A percentile compares a stretch with the other conserved stretches of the same genome.
Conservation (phyloP, 192 early-diverging fungal species). For the Gigaspora rosea region DNA sequence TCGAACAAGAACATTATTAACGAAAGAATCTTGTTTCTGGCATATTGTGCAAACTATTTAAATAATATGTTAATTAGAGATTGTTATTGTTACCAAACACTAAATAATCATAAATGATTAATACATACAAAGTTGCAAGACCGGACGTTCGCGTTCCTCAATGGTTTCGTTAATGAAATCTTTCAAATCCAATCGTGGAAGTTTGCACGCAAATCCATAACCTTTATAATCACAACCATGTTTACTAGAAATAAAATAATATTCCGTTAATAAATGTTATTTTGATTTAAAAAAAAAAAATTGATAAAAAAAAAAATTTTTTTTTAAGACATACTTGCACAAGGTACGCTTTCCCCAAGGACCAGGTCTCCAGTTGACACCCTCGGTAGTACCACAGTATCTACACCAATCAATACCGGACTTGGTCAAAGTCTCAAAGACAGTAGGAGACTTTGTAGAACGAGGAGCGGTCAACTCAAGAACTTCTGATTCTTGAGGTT, state of each 20-base stretch:
- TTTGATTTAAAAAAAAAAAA: not conserved
- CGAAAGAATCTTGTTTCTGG: conserved; percentile 64
- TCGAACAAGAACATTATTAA: conserved; percentile 66
- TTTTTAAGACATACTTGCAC: conserved; percentile 73
- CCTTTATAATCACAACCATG: conserved; percentile 96
- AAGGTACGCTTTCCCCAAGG: conserved; percentile 94
- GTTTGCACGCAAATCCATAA: conserved; percentile 88
- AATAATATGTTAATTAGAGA: not conserved
- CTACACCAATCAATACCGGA: conserved; percentile 83
- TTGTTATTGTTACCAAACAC: not conserved
- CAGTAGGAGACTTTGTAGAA: conserved; percentile 49
- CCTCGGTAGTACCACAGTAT: conserved; percentile 89
- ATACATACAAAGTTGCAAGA: conserved; percentile 79
- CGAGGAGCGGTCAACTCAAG: conserved; percentile 4
- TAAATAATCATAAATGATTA: no score
- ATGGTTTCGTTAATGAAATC: conserved; percentile 75
- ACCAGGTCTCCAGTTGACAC: conserved; percentile 88
- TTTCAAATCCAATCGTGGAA: conserved; percentile 81
- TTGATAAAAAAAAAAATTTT: not conserved
- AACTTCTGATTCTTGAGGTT: conserved; percentile 16
- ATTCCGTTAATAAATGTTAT: conserved; percentile 5
- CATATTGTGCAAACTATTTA: conserved; percentile 68
- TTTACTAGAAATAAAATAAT: conserved; percentile 53
- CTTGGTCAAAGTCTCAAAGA: conserved; percentile 66
- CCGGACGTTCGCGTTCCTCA: conserved; percentile 77